Evolutionary conservation across 768 basidiomycete species (phyloP).

Genomic region (Hygrophoropsis aurantiaca): DNA sequence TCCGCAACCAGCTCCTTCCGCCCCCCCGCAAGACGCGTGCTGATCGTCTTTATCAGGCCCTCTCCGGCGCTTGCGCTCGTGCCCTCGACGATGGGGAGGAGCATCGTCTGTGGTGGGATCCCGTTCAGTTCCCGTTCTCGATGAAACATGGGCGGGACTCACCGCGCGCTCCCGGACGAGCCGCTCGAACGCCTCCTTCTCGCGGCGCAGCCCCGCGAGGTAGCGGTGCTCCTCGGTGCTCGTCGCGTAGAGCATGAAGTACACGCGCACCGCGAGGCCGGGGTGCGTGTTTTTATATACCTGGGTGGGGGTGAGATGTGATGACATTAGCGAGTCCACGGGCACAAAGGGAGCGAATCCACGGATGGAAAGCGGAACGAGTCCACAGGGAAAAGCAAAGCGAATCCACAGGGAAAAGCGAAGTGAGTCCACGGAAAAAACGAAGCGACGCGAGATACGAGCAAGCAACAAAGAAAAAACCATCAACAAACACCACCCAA

Average conservation of each 20-base stretch:
- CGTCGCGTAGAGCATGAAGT: constrained; percentile 93
- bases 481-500: too few relatives aligned
- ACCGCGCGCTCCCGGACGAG: constrained; percentile 92
- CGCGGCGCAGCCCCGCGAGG: constrained; percentile 80
- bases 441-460: too few relatives aligned
- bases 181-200: constrained; percentile 92
- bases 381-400: too few relatives aligned
- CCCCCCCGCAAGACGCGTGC: constrained; percentile 84
- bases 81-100: constrained; percentile 78
- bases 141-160: constrained; percentile 29
- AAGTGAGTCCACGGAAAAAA: too few relatives aligned
- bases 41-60: constrained; percentile 76
- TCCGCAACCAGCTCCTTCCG: constrained; percentile 63
- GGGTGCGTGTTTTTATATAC: constrained; percentile 86
- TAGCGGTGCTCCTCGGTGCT: constrained; percentile 97
- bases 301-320: constrained; percentile 36
- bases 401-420: too few relatives aligned
- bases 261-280: constrained; percentile 81
- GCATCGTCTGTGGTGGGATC: constrained; percentile 65
- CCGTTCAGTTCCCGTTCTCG: not conserved
- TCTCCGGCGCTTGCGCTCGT: constrained; percentile 45
- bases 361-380: too few relatives aligned
- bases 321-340: not conserved
- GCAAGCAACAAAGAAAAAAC: too few relatives aligned
- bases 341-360: not conserved